Percentiles rank a stretch among this genome's conserved stretches.
phyloP scores from a whole-genome alignment of 345 rosid species.

The Nasturtium officinale region DNA sequence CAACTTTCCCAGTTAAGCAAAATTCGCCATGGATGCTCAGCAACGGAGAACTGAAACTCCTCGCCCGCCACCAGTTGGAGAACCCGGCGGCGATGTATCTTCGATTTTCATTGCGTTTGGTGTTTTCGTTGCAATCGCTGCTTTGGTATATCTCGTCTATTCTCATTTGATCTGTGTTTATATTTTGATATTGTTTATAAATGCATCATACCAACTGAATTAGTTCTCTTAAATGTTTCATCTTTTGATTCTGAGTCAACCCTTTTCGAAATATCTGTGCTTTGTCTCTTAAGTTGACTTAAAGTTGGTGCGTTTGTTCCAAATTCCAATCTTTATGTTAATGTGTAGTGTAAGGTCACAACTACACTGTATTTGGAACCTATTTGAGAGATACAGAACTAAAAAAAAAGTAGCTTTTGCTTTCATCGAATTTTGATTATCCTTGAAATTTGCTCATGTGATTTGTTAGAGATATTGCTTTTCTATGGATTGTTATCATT shows the following conservation, averaged over 20 bases:
- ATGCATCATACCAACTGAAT: not conserved
- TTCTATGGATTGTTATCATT: conserved; percentile 16
- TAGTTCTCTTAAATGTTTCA: not conserved
- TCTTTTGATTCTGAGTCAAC: not conserved
- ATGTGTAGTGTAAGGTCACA: not conserved
- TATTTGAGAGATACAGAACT: not conserved
- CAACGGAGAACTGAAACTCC: conserved; percentile 42
- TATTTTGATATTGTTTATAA: not conserved
- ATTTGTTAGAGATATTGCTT: too few species aligned
- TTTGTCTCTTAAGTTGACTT: conserved; percentile 28
- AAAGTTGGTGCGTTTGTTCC: not conserved
- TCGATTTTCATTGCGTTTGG: conserved; percentile 45
- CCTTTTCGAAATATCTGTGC: not conserved
- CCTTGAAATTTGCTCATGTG: too few species aligned
- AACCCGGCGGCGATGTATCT: conserved; percentile 43
- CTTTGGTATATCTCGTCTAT: conserved; percentile 44
- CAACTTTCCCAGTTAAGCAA: conserved; percentile 1
- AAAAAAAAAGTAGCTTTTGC: not conserved
- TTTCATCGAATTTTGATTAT: not conserved
- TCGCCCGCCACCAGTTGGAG: conserved; percentile 33
- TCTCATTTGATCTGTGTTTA: not conserved
- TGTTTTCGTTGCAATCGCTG: conserved; percentile 46
- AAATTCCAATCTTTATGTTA: too few species aligned
- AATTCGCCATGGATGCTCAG: conserved; percentile 56
- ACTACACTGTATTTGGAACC: not conserved